phyloP scores from a whole-genome alignment of 75 land plant genomes.

The Pinus tabuliformis region DNA sequence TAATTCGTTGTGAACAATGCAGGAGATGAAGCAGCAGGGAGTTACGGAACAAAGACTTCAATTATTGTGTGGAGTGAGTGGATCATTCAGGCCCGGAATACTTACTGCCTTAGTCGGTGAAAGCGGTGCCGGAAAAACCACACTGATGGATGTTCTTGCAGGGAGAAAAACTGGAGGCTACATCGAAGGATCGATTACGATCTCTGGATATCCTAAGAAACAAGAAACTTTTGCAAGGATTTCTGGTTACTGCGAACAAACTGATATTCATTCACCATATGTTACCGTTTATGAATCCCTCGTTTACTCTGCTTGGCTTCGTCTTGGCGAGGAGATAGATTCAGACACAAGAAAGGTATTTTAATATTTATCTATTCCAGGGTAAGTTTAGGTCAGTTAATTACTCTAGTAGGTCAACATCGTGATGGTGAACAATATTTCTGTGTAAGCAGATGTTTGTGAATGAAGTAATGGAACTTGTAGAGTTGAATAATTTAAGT shows the following conservation, averaged over 20 bases:
- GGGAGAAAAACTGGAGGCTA: slow-evolving; percentile 23
- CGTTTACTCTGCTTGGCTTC: slow-evolving; percentile 22
- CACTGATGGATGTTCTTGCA: slow-evolving; percentile 26
- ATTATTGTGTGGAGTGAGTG: slow-evolving; percentile 9
- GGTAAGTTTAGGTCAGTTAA: neutral
- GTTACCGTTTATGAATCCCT: slow-evolving; percentile 22
- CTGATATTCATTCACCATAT: slow-evolving; percentile 20
- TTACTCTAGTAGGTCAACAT: neutral
- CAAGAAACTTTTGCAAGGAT: slow-evolving; percentile 27
- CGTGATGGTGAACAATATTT: neutral
- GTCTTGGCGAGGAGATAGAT: slow-evolving; percentile 9
- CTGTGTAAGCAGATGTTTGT: slow-evolving; percentile 13
- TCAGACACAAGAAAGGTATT: slow-evolving; percentile 11
- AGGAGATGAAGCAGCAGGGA: slow-evolving; percentile 27
- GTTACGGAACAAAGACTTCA: slow-evolving; percentile 12
- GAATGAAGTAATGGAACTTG: slow-evolving; percentile 22
- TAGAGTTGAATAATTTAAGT: slow-evolving; percentile 13
- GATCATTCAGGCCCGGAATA: slow-evolving; percentile 26
- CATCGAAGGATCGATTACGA: slow-evolving; percentile 20
- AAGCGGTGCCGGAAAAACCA: slow-evolving; percentile 22
- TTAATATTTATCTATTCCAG: neutral
- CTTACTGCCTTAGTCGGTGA: slow-evolving; percentile 23
- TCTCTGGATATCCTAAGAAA: slow-evolving; percentile 19
- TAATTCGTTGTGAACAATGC: neutral
- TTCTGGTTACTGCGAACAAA: slow-evolving; percentile 22